Conservation (phyloP, 257 asterid genomes). For the Solanum megistacrolobum region DNA sequence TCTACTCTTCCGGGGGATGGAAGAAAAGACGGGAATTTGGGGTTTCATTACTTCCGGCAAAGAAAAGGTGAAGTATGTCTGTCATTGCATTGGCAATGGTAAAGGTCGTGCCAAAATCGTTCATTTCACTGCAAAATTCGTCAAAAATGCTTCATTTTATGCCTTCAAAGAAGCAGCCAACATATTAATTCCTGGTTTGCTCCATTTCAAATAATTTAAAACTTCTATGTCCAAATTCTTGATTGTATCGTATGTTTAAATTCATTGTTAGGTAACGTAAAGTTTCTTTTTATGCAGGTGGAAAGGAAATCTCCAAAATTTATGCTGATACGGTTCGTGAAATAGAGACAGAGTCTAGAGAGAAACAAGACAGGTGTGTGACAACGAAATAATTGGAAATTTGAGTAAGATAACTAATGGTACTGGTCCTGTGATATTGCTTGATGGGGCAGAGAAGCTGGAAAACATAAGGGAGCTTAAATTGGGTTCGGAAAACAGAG, state of each 20-base stretch:
- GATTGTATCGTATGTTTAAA: neutral
- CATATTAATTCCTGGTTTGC: slow-evolving; percentile 32
- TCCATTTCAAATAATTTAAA: neutral
- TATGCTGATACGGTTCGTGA: slow-evolving; percentile 19
- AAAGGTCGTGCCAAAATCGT: slow-evolving; percentile 23
- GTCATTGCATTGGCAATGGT: slow-evolving; percentile 11
- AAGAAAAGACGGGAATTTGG: neutral
- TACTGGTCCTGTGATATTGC: neutral
- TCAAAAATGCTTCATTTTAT: slow-evolving; percentile 19
- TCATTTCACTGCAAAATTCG: slow-evolving; percentile 10
- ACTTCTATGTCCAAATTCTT: too few relatives aligned
- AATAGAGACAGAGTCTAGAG: neutral
- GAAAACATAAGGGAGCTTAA: neutral
- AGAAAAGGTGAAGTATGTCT: neutral
- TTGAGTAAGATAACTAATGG: neutral
- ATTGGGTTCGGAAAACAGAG: neutral
- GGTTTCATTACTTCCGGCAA: neutral
- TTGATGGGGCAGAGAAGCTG: slow-evolving; percentile 13
- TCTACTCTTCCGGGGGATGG: neutral
- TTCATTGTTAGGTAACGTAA: neutral
- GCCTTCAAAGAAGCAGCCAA: slow-evolving; percentile 17
- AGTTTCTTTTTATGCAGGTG: slow-evolving; percentile 10
- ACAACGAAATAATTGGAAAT: neutral
- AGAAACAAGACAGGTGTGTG: neutral
- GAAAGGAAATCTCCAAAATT: slow-evolving; percentile 14